Conservation (phyloP, 768 basidiomycete genomes). For the Leucocoprinus leucothites region DNA sequence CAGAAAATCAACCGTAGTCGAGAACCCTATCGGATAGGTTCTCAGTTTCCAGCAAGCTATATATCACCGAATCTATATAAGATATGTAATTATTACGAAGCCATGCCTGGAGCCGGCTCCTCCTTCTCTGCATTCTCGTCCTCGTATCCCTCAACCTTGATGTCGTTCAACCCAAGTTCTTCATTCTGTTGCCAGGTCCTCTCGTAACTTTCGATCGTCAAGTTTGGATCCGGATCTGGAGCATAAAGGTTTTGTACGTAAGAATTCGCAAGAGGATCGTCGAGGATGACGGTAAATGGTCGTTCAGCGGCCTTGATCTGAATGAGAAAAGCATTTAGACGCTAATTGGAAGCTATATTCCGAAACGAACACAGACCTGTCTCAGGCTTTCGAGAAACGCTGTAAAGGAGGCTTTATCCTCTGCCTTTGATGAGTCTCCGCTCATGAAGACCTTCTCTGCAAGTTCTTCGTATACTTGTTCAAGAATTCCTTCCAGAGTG, state of each 20-base stretch:
- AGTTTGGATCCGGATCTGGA: conserved; percentile 94
- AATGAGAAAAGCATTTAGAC: neutral
- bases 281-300: conserved; percentile 90
- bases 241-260: conserved; percentile 97
- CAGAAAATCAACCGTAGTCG: too few species aligned
- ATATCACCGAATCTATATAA: too few species aligned
- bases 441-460: conserved; percentile 79
- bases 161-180: conserved; percentile 89
- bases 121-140: conserved; percentile 20
- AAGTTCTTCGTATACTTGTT: conserved; percentile 94
- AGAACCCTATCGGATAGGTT: too few species aligned
- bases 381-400: conserved; percentile 76
- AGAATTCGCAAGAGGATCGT: conserved; percentile 94
- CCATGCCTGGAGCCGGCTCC: conserved; percentile 1
- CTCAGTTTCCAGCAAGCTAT: too few species aligned
- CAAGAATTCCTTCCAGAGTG: conserved; percentile 91
- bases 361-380: conserved; percentile 39
- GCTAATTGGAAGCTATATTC: neutral
- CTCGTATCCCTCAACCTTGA: conserved; percentile 77
- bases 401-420: conserved; percentile 61
- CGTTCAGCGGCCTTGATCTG: conserved; percentile 76
- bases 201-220: conserved; percentile 81
- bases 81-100: neutral
- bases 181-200: conserved; percentile 91
- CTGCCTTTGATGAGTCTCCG: conserved; percentile 57